phyloP scores from a whole-genome alignment of 345 rosid genomes.

The Pugionium cornutum region DNA sequence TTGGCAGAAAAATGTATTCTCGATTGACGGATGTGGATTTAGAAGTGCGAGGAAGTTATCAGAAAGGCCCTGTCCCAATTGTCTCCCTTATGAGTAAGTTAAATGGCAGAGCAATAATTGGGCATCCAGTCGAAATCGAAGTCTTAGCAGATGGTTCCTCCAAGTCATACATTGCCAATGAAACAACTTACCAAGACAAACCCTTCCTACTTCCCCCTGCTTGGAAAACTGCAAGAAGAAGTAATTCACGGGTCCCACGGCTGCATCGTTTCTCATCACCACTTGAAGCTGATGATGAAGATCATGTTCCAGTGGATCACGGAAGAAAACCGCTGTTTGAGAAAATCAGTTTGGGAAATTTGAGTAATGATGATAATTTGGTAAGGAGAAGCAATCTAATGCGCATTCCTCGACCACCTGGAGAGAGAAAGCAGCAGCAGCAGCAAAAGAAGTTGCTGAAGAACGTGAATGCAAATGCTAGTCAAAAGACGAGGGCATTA shows the following conservation, averaged over 20 bases:
- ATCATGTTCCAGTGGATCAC: conserved; percentile 41
- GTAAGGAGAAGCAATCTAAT: conserved; percentile 47
- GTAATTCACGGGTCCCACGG: conserved; percentile 78
- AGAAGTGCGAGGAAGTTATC: conserved; percentile 82
- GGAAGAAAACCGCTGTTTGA: conserved; percentile 48
- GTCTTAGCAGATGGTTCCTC: conserved; percentile 72
- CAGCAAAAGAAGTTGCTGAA: conserved; percentile 50
- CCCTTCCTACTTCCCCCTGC: conserved; percentile 58
- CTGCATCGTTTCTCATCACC: conserved; percentile 49
- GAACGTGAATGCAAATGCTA: conserved; percentile 58
- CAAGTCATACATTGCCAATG: conserved; percentile 51
- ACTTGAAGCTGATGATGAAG: conserved; percentile 48
- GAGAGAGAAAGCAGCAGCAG: conserved; percentile 49
- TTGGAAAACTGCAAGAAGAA: conserved; percentile 94
- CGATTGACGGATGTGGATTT: conserved; percentile 79
- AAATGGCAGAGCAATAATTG: conserved; percentile 84
- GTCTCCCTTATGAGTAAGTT: conserved; percentile 79
- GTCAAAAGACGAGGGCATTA: conserved; percentile 81
- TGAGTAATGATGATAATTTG: conserved; percentile 45
- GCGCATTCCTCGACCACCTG: conserved; percentile 47
- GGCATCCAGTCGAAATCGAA: conserved; percentile 85
- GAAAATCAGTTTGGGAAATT: conserved; percentile 44
- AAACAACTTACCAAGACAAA: conserved; percentile 53
- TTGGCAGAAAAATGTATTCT: conserved; percentile 50
- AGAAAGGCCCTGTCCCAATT: conserved; percentile 75